phyloP scores from a whole-genome alignment of 2,329 filamentous ascomycete species.

The Helotiales sp. region DNA sequence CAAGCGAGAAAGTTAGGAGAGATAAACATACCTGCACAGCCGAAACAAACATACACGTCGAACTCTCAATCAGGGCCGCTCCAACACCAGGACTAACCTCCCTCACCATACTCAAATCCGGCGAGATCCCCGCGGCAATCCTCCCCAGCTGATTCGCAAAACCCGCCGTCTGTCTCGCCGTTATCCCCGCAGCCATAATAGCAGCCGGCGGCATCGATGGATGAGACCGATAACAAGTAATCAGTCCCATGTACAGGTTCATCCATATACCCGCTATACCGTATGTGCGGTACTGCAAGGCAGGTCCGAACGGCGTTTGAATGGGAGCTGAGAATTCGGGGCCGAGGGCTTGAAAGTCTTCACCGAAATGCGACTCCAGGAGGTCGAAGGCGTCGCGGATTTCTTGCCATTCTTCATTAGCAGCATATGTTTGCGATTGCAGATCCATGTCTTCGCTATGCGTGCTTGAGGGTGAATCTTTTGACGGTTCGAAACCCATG shows the following conservation, averaged over 20 bases:
- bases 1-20: neutral
- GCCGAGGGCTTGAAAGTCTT: conserved; percentile 76
- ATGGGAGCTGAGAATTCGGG: conserved; percentile 67
- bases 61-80: conserved; percentile 80
- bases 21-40: conserved; percentile 66
- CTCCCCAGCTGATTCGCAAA: conserved; percentile 79
- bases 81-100: conserved; percentile 79
- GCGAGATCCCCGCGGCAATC: conserved; percentile 74
- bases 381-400: conserved; percentile 74
- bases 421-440: conserved; percentile 33
- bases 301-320: conserved; percentile 79
- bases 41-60: conserved; percentile 84
- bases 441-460: conserved; percentile 37
- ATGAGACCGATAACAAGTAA: conserved; percentile 81
- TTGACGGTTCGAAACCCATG: conserved; percentile 38
- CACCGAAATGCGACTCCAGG: conserved; percentile 69
- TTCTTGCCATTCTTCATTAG: conserved; percentile 71
- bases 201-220: conserved; percentile 90
- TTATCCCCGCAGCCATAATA: conserved; percentile 79
- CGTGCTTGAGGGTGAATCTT: conserved; percentile 32
- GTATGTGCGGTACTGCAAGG: conserved; percentile 82
- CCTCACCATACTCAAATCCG: conserved; percentile 48
- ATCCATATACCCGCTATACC: conserved; percentile 89
- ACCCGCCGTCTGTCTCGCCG: conserved; percentile 71
- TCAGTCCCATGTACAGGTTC: conserved; percentile 83